Conservation (phyloP, 371 early-diverging fungal species). For the Mucor irregularis region DNA sequence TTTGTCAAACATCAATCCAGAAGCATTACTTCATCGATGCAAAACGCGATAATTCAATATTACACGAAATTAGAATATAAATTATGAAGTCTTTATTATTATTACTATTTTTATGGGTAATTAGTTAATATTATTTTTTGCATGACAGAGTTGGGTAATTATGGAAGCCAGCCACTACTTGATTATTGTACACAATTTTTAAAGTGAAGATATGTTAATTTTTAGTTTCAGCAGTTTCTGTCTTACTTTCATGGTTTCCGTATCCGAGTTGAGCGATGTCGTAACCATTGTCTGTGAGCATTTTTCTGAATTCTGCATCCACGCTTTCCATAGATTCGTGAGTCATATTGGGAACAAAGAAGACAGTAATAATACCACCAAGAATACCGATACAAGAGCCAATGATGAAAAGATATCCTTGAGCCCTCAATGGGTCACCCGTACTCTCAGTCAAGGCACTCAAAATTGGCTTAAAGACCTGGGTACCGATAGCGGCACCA, state of each 20-base stretch:
- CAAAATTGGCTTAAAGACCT: constrained; percentile 45
- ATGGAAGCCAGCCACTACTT: no score
- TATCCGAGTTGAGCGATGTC: constrained; percentile 48
- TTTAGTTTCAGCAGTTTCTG: not conserved
- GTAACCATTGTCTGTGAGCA: constrained; percentile 53
- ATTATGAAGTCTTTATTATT: no score
- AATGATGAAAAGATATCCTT: constrained; percentile 28
- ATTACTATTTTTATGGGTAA: no score
- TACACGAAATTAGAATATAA: no score
- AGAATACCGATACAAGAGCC: constrained; percentile 40
- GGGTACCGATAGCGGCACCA: constrained; percentile 53
- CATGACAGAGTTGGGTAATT: no score
- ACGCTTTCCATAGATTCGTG: constrained; percentile 51
- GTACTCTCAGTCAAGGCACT: constrained; percentile 34
- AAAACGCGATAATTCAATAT: no score
- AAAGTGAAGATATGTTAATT: no score
- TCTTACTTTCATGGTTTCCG: not conserved
- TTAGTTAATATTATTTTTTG: no score
- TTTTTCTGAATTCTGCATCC: constrained; percentile 53
- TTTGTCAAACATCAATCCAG: no score
- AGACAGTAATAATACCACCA: constrained; percentile 33
- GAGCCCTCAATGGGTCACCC: constrained; percentile 23
- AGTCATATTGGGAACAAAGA: constrained; percentile 34
- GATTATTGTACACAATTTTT: no score
- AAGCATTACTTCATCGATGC: no score